phyloP scores from a whole-genome alignment of 768 basidiomycete species.

The Mrakia gelida region DNA sequence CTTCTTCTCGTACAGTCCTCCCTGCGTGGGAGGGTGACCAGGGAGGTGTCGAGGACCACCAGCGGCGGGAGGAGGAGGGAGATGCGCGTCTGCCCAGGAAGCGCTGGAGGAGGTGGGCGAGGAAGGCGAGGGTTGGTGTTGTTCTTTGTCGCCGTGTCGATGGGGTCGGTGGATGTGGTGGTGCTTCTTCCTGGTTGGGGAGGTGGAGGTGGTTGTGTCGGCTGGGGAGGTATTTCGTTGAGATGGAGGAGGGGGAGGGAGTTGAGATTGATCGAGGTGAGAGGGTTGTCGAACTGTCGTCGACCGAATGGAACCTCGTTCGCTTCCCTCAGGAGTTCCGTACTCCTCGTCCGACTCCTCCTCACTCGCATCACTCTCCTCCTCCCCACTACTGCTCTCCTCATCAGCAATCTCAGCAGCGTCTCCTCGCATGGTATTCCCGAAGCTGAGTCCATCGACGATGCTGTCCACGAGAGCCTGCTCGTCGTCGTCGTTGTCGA shows the following conservation, averaged over 20 bases:
- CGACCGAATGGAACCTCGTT: conserved; percentile 49
- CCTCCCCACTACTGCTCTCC: conserved; percentile 39
- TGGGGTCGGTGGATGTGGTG: neutral
- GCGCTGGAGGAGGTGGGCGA: neutral
- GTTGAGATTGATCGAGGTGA: neutral
- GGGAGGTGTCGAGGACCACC: conserved; percentile 8
- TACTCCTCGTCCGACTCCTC: conserved; percentile 43
- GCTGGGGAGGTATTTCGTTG: neutral
- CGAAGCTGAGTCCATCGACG: conserved; percentile 74
- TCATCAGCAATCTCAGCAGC: conserved; percentile 76
- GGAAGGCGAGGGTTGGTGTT: neutral
- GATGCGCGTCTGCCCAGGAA: conserved; percentile 7
- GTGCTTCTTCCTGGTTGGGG: conserved; percentile 27
- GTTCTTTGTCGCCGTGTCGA: neutral
- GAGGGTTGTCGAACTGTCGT: neutral
- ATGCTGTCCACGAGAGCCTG: conserved; percentile 78
- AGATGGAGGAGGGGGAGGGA: neutral
- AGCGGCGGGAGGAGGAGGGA: neutral
- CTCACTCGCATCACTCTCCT: conserved; percentile 37
- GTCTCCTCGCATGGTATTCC: conserved; percentile 70
- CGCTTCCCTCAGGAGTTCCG: conserved; percentile 48
- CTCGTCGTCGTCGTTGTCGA: conserved; percentile 61
- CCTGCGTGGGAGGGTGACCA: neutral
- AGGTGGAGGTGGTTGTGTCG: conserved; percentile 8
- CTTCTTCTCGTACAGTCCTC: conserved; percentile 27